Percentiles rank a stretch among this genome's conserved stretches.
Conservation (phyloP, 495 filamentous ascomycete genomes). For the Annulohypoxylon bovei region DNA sequence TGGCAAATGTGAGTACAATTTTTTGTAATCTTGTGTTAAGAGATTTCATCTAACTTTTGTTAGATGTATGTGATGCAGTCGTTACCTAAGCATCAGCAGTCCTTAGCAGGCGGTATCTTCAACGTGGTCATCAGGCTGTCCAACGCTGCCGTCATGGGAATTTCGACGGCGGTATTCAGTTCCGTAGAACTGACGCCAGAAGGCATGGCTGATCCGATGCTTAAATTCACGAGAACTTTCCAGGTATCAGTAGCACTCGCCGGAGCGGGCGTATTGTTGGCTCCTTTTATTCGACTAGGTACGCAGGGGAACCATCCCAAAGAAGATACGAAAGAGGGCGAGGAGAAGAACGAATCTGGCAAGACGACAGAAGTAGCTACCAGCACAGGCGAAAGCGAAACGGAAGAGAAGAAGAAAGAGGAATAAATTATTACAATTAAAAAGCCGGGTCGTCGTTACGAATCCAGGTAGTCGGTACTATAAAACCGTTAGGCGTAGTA, state of each 20-base stretch:
- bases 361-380: constrained; percentile 5
- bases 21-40: neutral
- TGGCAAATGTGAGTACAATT: constrained; percentile 61
- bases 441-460: constrained; percentile 16
- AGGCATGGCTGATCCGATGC: constrained; percentile 49
- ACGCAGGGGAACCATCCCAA: constrained; percentile 54
- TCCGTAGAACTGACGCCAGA: constrained; percentile 45
- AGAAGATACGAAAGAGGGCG: constrained; percentile 3
- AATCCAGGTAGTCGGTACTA: constrained; percentile 36
- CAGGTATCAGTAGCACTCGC: constrained; percentile 66
- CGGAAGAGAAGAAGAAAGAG: constrained; percentile 22
- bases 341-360: constrained; percentile 21
- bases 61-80: constrained; percentile 66
- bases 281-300: constrained; percentile 55
- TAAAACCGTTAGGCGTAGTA: constrained; percentile 20
- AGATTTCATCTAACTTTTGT: constrained; percentile 28
- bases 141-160: constrained; percentile 61
- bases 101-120: constrained; percentile 67
- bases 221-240: constrained; percentile 59
- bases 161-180: constrained; percentile 61
- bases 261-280: constrained; percentile 52
- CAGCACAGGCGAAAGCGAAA: constrained; percentile 11
- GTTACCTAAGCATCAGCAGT: constrained; percentile 64
- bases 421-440: constrained; percentile 8
- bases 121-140: constrained; percentile 65